Evolutionary conservation across 352 stramenopile genomes (phyloP).

Genomic region (Globisporangium nodosum): DNA sequence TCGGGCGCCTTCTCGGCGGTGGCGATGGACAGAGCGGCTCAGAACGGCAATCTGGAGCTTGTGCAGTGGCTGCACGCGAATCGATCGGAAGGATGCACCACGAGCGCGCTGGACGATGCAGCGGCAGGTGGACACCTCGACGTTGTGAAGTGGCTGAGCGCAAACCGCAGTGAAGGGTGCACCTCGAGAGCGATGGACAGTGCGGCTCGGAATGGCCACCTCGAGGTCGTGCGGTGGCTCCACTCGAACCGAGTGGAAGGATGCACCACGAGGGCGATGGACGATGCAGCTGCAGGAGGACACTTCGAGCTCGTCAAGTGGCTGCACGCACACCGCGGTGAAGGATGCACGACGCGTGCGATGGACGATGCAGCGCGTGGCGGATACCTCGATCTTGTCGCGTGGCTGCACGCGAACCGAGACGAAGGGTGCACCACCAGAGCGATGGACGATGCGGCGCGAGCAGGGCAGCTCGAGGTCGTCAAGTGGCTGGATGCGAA

Average conservation of each 20-base stretch:
- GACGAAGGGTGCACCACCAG: neutral
- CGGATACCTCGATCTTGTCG: neutral
- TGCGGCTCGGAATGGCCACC: neutral
- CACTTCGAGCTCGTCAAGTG: neutral
- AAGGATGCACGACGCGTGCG: neutral
- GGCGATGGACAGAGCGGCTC: neutral
- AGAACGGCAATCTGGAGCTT: neutral
- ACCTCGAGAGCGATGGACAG: neutral
- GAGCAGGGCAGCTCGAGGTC: neutral
- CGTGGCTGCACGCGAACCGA: neutral
- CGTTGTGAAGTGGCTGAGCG: neutral
- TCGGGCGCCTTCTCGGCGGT: neutral
- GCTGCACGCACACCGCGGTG: neutral
- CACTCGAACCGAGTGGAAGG: neutral
- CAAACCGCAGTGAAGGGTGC: neutral
- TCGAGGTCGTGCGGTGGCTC: neutral
- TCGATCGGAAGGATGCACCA: neutral
- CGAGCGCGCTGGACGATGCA: neutral
- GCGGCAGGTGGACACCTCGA: neutral
- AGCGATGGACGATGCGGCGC: neutral
- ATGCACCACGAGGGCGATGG: neutral
- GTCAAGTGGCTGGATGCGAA: constrained; percentile 1
- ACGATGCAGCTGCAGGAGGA: neutral
- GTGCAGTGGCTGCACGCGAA: constrained; percentile 1
- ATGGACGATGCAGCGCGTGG: neutral